Base-by-base conservation (phyloP, 371 early-diverging fungal species). In the Lichtheimia corymbifera region DNA sequence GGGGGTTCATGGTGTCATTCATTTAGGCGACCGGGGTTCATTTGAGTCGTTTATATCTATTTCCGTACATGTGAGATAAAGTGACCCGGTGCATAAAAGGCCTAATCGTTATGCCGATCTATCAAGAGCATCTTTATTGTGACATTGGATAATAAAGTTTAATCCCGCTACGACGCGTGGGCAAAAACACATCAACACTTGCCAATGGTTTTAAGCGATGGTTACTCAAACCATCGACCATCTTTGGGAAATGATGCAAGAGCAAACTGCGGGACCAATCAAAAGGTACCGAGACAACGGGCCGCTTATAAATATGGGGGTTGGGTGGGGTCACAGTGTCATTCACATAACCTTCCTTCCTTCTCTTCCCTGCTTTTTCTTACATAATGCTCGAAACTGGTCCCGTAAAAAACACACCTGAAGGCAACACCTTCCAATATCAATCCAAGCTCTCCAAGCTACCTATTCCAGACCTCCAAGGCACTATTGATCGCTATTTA, bases 391-490 rank as follows among this genome's bases (percentile, higher is more conserved):
- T 58, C 47, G 43, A 50, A n/a, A 18, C 57, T 30, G 20, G 24
- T 14, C 30, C 28, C 24, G 22, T 52, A 28, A 43, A 27, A 11
- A 51, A 63, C 25, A 15, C 56, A 27, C 41, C 52, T 2, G 63
- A 57, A 13, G 74, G 73, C 13, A 64, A 72, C 44, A 72, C 85
- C 3, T 74, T 82, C 61, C 74, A 79, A 63, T 80, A 80, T 59
- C 88, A 88, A 64, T 69, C 71, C 9, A 75, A 82, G 53, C 83
- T 96, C 20, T 89, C 89, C 18, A 87, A 85, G 49, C 80, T 96
- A 18, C 97, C 97, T 27, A 89, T 97, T 44, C 97, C 98, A 0
- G 80, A 89, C 18, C 85, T 97, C 42, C 76, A 88, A 43, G 91
- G 91, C 57, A 96, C 97, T 1, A 70, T 83, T n/a, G 68, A 79